phyloP scores from a whole-genome alignment of 306 rosid species.

The Lathyrus aphaca region DNA sequence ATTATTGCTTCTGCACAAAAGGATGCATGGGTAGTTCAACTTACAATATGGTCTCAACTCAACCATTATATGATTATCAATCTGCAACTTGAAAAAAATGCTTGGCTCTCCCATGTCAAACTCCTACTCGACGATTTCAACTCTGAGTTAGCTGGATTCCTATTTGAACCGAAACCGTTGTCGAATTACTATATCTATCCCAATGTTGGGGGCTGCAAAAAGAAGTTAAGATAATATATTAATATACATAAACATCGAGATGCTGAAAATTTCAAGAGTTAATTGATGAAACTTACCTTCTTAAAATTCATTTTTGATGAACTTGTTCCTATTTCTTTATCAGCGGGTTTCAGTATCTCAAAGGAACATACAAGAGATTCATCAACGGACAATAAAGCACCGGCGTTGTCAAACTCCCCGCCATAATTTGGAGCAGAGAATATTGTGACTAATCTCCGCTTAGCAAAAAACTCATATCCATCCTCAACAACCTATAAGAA shows the following conservation, averaged over 20 bases:
- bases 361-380: conserved; percentile 77
- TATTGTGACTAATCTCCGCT: conserved; percentile 75
- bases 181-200: conserved; percentile 53
- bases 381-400: conserved; percentile 78
- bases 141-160: conserved; percentile 45
- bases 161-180: conserved; percentile 45
- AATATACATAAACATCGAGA: neutral
- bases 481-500: conserved; percentile 82
- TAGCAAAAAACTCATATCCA: conserved; percentile 83
- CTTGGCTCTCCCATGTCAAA: conserved; percentile 48
- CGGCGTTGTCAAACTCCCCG: conserved; percentile 85
- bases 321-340: conserved; percentile 57
- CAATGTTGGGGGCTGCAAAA: conserved; percentile 63
- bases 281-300: conserved; percentile 53
- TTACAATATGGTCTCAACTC: conserved; percentile 49
- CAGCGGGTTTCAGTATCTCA: conserved; percentile 68
- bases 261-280: neutral
- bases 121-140: conserved; percentile 42
- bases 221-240: conserved; percentile 3
- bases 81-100: conserved; percentile 38
- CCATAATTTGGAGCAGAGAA: conserved; percentile 94
- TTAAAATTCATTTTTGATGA: conserved; percentile 48
- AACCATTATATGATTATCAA: conserved; percentile 38
- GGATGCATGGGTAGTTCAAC: conserved; percentile 43
- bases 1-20: conserved; percentile 51